Evolutionary conservation across 2,329 filamentous ascomycete species (phyloP).

Genomic region (Ilyonectria robusta): DNA sequence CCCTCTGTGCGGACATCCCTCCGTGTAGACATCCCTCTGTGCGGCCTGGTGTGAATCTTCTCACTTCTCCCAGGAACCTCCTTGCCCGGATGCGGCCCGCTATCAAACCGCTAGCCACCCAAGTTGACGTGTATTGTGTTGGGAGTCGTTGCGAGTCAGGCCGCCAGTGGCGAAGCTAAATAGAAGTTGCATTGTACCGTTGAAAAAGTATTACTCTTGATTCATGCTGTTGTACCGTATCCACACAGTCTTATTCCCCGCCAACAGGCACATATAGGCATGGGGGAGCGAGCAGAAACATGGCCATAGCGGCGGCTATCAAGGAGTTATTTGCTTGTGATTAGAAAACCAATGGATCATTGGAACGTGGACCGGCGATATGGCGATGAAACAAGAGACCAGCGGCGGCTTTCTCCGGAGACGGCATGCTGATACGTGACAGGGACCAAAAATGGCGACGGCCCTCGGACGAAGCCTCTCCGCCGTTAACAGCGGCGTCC

Average conservation of each 20-base stretch:
- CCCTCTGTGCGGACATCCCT: constrained; percentile 6
- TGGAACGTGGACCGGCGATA: constrained; percentile 26
- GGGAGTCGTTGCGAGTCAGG: constrained; percentile 1
- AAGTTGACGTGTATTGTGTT: constrained; percentile 25
- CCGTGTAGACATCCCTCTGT: constrained; percentile 1
- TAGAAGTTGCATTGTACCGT: constrained; percentile 4
- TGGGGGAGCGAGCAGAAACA: constrained; percentile 9
- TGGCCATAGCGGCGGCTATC: background rate
- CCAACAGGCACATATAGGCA: constrained; percentile 24
- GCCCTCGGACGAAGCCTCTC: background rate
- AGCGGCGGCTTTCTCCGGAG: constrained; percentile 23
- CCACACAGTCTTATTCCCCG: constrained; percentile 13
- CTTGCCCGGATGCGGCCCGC: constrained; percentile 4
- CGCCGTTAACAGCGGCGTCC: constrained; percentile 3
- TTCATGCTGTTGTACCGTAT: constrained; percentile 10
- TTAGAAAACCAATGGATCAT: constrained; percentile 19
- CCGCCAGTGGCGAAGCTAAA: constrained; percentile 3
- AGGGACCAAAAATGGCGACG: background rate
- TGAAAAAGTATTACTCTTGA: constrained; percentile 14
- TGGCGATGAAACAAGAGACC: constrained; percentile 21
- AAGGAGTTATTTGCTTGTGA: background rate
- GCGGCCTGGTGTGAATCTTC: background rate
- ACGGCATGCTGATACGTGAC: constrained; percentile 23
- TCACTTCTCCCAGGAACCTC: constrained; percentile 2
- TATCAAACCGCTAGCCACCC: constrained; percentile 1